Evolutionary conservation across 306 rosid genomes (phyloP), one percentile per base, ranked within the genome.

Genomic region (Dalbergia oliveri): DNA sequence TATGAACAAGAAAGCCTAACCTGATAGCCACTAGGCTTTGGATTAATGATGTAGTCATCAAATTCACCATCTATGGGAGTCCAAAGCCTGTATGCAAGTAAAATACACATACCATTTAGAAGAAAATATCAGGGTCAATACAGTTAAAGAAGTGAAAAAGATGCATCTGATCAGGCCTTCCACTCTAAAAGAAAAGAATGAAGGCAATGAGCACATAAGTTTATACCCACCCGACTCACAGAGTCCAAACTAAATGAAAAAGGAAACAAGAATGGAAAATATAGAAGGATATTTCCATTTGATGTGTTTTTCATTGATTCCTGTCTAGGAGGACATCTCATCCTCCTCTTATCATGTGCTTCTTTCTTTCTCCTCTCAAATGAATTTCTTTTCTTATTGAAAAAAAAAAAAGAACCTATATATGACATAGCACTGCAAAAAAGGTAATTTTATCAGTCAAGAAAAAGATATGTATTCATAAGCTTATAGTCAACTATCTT

Each of bases 11-110:
- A 56, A 81, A 60, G 67, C 68, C 85, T 82, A 76, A 94, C 99
- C 99, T 94, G 99, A 86, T 94, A 94, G 71, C 99, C 99, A 85
- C 99, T 94, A 68, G 93, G 91, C 87, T 94, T 94, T 58, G 99
- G 99, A 87, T 94, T 94, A 84, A 94, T 84, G 65, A 94, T 90
- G 82, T 94, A 94, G 88, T 94, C 99, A 82, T 94, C 99, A 85
- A 94, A 93, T 83, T 93, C 99, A 84, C 97, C 97, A 83, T 94
- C 97, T 78, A 91, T 93, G 4, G 99, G 97, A 60, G 89, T 82
- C 99, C 97, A 94, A 81, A 91, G 92, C 80, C 99, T 94, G 85
- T 66, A 81, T 26, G 62, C 14, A 50, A 31, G 31, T 41, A 76
- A 62, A 84, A 64, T 58, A 59, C 7, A 60, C 11, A 39, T 18